Evolutionary conservation across 129 eudicot species (phyloP).

Genomic region (Rutidosis leptorrhynchoides): DNA sequence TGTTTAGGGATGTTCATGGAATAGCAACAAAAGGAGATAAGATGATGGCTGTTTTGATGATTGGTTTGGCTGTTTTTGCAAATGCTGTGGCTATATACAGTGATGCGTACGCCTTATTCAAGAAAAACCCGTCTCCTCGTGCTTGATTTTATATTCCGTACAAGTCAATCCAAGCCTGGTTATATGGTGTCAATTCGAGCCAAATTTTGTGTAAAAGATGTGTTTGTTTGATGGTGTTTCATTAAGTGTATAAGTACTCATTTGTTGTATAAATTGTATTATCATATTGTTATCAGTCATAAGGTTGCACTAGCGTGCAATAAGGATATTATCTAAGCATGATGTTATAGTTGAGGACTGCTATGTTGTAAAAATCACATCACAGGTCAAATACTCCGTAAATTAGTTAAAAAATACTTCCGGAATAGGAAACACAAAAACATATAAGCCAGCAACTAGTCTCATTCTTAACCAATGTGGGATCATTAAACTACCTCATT

Average conservation of each 20-base stretch:
- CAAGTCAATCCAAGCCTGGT: not conserved
- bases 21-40: slow-evolving; percentile 50
- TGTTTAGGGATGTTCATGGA: slow-evolving; percentile 51
- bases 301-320: not conserved
- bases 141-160: slow-evolving; percentile 29
- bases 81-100: slow-evolving; percentile 54
- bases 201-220: slow-evolving; percentile 24
- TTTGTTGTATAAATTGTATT: slow-evolving; percentile 15
- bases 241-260: slow-evolving; percentile 16
- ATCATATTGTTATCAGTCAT: slow-evolving; percentile 12
- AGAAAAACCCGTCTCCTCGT: slow-evolving; percentile 35
- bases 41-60: slow-evolving; percentile 46
- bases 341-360: not conserved
- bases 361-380: not conserved
- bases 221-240: slow-evolving; percentile 12
- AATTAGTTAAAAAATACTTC: too few relatives aligned
- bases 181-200: not conserved
- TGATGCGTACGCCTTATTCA: slow-evolving; percentile 47
- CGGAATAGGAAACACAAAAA: too few relatives aligned
- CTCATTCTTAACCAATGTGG: too few relatives aligned
- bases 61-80: slow-evolving; percentile 50
- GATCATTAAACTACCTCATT: too few relatives aligned
- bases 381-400: too few relatives aligned
- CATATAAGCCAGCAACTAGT: too few relatives aligned
- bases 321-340: too few relatives aligned